These are phyloP conservation scores for Penicillium verhagenii DNA, from an alignment of 495 filamentous ascomycete species.

Conservation along the genomic window DNA sequence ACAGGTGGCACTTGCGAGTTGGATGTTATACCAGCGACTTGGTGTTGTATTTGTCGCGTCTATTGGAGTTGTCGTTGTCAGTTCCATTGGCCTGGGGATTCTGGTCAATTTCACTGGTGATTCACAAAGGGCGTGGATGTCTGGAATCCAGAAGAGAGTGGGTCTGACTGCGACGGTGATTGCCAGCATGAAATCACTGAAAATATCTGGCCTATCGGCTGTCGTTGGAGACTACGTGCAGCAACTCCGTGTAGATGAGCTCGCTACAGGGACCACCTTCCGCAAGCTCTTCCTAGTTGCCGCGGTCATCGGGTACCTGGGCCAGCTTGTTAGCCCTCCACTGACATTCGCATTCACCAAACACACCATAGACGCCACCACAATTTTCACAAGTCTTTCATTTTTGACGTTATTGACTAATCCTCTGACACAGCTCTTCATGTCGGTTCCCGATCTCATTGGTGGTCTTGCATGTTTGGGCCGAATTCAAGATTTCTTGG, in stretches of 20 bases:
- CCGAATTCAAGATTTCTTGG: slow-evolving; percentile 41
- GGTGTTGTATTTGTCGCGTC: slow-evolving; percentile 44
- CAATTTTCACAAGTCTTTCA: background rate
- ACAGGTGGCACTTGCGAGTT: slow-evolving; percentile 50
- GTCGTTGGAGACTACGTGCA: background rate
- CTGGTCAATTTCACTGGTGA: slow-evolving; percentile 16
- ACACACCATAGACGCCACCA: background rate
- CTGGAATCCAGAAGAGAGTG: slow-evolving; percentile 18
- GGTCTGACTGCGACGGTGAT: slow-evolving; percentile 34
- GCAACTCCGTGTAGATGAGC: background rate
- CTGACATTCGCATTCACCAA: background rate
- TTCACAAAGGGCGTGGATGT: slow-evolving; percentile 20
- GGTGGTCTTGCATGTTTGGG: slow-evolving; percentile 36
- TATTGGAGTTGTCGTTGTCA: slow-evolving; percentile 25
- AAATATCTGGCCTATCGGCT: background rate
- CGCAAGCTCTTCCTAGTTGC: background rate
- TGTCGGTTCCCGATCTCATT: background rate
- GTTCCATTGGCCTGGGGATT: slow-evolving; percentile 18
- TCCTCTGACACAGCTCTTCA: background rate
- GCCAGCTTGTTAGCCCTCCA: background rate
- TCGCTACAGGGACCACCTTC: background rate
- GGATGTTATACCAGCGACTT: slow-evolving; percentile 49
- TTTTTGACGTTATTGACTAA: background rate
- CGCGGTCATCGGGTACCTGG: background rate
- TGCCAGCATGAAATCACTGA: slow-evolving; percentile 40